These are phyloP conservation scores for Saturnispora quitensis DNA, from an alignment of 805 yeast species.

Conservation along the genomic window DNA sequence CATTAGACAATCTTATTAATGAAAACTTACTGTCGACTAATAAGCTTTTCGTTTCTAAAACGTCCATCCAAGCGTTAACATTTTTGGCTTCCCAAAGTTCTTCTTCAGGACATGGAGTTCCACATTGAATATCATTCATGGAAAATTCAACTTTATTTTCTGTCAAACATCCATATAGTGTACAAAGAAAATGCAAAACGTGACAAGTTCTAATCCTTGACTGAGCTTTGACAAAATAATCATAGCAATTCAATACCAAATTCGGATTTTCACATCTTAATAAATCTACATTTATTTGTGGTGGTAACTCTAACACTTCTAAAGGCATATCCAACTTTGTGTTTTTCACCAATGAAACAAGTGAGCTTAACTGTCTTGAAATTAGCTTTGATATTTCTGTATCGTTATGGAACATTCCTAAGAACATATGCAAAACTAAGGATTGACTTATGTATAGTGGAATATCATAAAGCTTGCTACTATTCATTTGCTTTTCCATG, in stretches of 20 bases:
- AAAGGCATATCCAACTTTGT: slow-evolving; percentile 44
- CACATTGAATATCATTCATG: slow-evolving; percentile 45
- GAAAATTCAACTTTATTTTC: slow-evolving; percentile 34
- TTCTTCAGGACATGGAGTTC: slow-evolving; percentile 54
- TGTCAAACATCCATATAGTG: slow-evolving; percentile 36
- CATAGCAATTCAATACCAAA: slow-evolving; percentile 34
- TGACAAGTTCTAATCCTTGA: slow-evolving; percentile 47
- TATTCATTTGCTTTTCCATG: slow-evolving; percentile 42
- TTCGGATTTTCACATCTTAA: slow-evolving; percentile 10
- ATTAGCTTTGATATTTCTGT: slow-evolving; percentile 40
- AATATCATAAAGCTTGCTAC: slow-evolving; percentile 43
- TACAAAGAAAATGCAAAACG: slow-evolving; percentile 41
- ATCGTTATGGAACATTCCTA: slow-evolving; percentile 49
- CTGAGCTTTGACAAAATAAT: slow-evolving; percentile 46
- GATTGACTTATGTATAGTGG: slow-evolving; percentile 51
- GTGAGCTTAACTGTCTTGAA: slow-evolving; percentile 42
- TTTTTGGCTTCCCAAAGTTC: slow-evolving; percentile 49
- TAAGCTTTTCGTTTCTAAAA: slow-evolving; percentile 30
- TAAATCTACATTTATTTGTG: slow-evolving; percentile 24
- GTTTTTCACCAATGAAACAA: slow-evolving; percentile 45
- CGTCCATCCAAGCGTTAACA: slow-evolving; percentile 41
- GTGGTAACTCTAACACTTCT: slow-evolving; percentile 38
- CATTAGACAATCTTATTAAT: slow-evolving; percentile 49
- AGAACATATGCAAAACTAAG: slow-evolving; percentile 44
- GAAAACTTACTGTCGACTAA: slow-evolving; percentile 43